A percentile compares a stretch with the other conserved stretches of the same genome.
phyloP scores from a whole-genome alignment of 164 flowering plant species.

The Stephania yunnanensis region DNA sequence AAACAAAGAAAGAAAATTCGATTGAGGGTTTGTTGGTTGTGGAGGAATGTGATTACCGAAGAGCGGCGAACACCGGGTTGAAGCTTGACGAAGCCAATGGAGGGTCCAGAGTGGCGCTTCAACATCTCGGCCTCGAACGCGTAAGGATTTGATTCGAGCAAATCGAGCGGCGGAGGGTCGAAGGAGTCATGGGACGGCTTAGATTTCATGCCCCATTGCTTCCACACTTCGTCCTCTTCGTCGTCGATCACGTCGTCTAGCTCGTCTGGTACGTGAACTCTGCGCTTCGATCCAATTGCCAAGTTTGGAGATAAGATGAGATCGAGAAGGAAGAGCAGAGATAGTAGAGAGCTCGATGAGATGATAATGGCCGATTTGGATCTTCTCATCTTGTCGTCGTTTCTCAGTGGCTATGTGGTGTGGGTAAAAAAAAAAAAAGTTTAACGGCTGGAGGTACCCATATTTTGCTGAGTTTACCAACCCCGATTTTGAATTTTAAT shows the following conservation, averaged over 20 bases:
- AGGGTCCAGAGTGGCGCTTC: conserved; percentile 59
- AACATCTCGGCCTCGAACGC: conserved; percentile 65
- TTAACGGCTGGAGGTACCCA: no score
- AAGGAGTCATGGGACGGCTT: conserved; percentile 21
- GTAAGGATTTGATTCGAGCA: conserved; percentile 31
- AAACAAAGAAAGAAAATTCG: not conserved
- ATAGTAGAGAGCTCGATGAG: not conserved
- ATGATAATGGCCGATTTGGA: not conserved
- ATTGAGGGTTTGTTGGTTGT: no score
- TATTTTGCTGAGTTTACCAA: no score
- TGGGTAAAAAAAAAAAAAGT: no score
- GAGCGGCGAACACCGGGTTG: conserved; percentile 58
- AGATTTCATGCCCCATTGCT: conserved; percentile 68
- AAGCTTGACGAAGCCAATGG: conserved; percentile 84
- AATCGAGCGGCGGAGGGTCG: conserved; percentile 58
- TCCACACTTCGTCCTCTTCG: conserved; percentile 94
- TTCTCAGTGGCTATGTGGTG: no score
- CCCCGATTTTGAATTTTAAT: no score
- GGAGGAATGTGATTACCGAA: conserved; percentile 26
- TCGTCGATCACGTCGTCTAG: conserved; percentile 88
- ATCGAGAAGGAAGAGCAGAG: not conserved
- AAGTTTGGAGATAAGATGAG: not conserved
- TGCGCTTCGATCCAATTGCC: conserved; percentile 28
- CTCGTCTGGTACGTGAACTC: conserved; percentile 69
- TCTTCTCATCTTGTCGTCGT: no score